Conservation (phyloP, 1,284 basidiomycete genomes). For the Cutaneotrichosporon cavernicola region DNA sequence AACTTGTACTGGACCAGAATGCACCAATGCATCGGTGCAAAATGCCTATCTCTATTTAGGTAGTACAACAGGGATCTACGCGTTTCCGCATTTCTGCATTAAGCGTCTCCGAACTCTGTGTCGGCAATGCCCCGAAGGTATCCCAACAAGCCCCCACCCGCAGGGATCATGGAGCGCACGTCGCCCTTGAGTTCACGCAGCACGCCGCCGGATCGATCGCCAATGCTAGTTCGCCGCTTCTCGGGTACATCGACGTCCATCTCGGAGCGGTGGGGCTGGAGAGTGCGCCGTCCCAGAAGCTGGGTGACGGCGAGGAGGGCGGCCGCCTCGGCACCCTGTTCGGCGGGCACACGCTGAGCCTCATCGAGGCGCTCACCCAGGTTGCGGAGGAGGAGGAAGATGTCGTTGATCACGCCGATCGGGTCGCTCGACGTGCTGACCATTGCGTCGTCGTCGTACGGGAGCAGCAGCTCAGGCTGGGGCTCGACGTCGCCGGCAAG, state of each 20-base stretch:
- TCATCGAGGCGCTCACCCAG: constrained; percentile 39
- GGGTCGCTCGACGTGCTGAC: constrained; percentile 33
- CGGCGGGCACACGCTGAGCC: constrained; percentile 63
- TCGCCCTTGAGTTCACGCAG: constrained; percentile 70
- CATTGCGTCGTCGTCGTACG: constrained; percentile 23
- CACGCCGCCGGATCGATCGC: constrained; percentile 12
- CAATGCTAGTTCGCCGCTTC: constrained; percentile 13
- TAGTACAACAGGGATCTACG: constrained; percentile 2
- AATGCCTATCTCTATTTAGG: background rate
- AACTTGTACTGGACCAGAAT: background rate
- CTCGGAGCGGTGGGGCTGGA: constrained; percentile 52
- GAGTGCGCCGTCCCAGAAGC: constrained; percentile 58
- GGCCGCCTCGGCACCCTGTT: constrained; percentile 47
- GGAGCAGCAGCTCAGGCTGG: constrained; percentile 18
- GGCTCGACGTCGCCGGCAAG: constrained; percentile 70
- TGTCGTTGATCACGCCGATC: constrained; percentile 59
- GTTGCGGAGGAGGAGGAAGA: constrained; percentile 64
- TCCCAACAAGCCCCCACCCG: constrained; percentile 52
- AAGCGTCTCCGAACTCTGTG: constrained; percentile 17
- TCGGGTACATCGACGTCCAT: constrained; percentile 52
- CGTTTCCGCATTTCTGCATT: background rate
- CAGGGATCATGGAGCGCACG: constrained; percentile 64
- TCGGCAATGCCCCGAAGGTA: constrained; percentile 65
- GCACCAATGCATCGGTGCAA: background rate
- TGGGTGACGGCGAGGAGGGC: constrained; percentile 37